Conservation (phyloP, 306 rosid genomes). For the Prunus mira region DNA sequence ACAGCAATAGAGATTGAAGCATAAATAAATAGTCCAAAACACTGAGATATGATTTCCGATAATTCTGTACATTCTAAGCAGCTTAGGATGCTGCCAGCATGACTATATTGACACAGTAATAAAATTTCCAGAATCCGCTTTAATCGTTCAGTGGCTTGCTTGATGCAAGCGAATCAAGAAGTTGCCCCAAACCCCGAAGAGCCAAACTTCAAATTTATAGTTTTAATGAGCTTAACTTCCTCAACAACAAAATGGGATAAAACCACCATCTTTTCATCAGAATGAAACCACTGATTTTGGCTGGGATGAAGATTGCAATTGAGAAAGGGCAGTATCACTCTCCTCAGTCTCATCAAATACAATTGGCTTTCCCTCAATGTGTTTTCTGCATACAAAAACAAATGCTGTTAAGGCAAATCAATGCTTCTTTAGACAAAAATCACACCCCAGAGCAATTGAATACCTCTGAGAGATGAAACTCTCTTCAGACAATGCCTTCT, state of each 20-base stretch:
- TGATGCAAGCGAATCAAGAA: constrained; percentile 24
- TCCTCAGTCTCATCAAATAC: constrained; percentile 70
- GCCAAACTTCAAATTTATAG: constrained; percentile 16
- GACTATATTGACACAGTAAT: constrained; percentile 8
- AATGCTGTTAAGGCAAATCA: neutral
- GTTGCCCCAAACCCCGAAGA: constrained; percentile 6
- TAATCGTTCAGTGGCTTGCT: constrained; percentile 18
- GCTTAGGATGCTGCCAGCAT: constrained; percentile 8
- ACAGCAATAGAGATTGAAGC: neutral
- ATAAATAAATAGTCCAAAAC: neutral
- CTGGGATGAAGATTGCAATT: constrained; percentile 53
- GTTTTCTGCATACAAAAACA: constrained; percentile 51
- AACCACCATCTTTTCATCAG: constrained; percentile 29
- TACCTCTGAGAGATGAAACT: constrained; percentile 56
- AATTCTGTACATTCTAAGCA: constrained; percentile 33
- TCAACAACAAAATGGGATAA: constrained; percentile 10
- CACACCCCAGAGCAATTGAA: neutral
- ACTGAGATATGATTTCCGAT: constrained; percentile 5
- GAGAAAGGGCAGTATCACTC: constrained; percentile 54
- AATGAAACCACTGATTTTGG: constrained; percentile 52
- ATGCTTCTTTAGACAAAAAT: neutral
- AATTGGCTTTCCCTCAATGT: constrained; percentile 46
- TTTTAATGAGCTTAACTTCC: constrained; percentile 7
- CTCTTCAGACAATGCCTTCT: constrained; percentile 82
- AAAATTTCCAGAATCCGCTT: constrained; percentile 14